A percentile compares a stretch with the other conserved stretches of the same genome.
Conservation (phyloP, 140 eudicot genomes). For the Oenanthe javanica region DNA sequence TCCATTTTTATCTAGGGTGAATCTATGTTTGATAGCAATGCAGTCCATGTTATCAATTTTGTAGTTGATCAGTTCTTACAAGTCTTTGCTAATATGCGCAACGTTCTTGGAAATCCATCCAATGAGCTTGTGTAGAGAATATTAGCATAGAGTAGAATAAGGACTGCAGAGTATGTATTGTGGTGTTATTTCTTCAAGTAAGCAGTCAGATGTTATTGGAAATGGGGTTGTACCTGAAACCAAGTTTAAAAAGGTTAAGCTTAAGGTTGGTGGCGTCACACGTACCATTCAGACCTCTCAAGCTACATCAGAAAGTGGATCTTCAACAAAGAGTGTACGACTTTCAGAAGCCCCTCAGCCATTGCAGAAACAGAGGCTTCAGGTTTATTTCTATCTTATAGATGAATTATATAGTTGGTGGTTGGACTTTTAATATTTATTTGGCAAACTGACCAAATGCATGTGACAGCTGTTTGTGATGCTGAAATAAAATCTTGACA, state of each 20-base stretch:
- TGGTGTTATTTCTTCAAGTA: slow-evolving; percentile 6
- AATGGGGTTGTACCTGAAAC: slow-evolving; percentile 49
- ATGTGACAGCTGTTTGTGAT: neutral
- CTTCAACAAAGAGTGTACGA: slow-evolving; percentile 32
- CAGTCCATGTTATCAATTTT: neutral
- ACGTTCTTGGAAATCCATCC: neutral
- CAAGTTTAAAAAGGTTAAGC: slow-evolving; percentile 69
- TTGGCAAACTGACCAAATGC: neutral
- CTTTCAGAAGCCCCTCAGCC: slow-evolving; percentile 42
- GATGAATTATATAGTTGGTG: neutral
- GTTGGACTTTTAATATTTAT: neutral
- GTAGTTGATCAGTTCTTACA: neutral
- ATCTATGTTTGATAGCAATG: no score
- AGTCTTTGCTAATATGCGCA: neutral
- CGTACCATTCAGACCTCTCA: slow-evolving; percentile 62
- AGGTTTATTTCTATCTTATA: slow-evolving; percentile 28
- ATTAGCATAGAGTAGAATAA: neutral
- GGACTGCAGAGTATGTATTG: no score
- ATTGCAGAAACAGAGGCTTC: slow-evolving; percentile 36
- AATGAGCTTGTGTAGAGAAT: neutral
- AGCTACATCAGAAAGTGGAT: slow-evolving; percentile 31
- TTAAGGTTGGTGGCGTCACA: slow-evolving; percentile 81
- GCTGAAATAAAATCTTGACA: neutral
- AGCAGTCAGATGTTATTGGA: slow-evolving; percentile 1
- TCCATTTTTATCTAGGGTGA: no score